phyloP scores from a whole-genome alignment of 2,329 filamentous ascomycete genomes.

The Trichoderma gracile region DNA sequence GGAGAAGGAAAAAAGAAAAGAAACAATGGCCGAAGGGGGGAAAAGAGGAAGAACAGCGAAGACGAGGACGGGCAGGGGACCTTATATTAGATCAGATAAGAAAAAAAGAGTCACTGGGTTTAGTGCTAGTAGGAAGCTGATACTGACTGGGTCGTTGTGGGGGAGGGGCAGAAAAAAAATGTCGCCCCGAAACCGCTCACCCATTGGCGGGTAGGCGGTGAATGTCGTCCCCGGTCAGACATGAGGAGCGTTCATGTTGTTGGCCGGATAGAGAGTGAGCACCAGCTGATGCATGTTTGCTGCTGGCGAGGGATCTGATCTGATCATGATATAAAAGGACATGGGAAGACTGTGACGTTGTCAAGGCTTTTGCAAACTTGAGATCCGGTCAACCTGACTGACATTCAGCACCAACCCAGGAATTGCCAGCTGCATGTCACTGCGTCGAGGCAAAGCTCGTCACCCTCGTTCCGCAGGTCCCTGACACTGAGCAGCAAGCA shows the following conservation, averaged over 20 bases:
- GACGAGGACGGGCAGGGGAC: neutral
- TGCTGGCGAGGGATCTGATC: neutral
- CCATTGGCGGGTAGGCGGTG: constrained; percentile 20
- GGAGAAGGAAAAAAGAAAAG: neutral
- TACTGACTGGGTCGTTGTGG: constrained; percentile 11
- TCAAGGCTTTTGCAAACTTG: no score
- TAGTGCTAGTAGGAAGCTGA: neutral
- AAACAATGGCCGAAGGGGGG: neutral
- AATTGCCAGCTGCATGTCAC: no score
- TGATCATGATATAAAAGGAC: no score
- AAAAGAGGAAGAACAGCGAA: no score
- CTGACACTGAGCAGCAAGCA: no score
- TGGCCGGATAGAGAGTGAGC: neutral
- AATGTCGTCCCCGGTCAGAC: neutral
- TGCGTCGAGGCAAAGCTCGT: no score
- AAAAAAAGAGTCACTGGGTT: constrained; percentile 10
- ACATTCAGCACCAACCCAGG: no score
- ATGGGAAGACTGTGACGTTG: no score
- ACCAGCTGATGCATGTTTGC: neutral
- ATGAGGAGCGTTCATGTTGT: neutral
- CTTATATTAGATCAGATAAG: constrained; percentile 7
- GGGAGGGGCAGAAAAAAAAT: constrained; percentile 30
- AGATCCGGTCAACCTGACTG: no score
- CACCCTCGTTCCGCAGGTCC: no score
- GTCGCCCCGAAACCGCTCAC: constrained; percentile 26